Evolutionary conservation across 306 rosid species (phyloP).

Genomic region (Inga laurina): DNA sequence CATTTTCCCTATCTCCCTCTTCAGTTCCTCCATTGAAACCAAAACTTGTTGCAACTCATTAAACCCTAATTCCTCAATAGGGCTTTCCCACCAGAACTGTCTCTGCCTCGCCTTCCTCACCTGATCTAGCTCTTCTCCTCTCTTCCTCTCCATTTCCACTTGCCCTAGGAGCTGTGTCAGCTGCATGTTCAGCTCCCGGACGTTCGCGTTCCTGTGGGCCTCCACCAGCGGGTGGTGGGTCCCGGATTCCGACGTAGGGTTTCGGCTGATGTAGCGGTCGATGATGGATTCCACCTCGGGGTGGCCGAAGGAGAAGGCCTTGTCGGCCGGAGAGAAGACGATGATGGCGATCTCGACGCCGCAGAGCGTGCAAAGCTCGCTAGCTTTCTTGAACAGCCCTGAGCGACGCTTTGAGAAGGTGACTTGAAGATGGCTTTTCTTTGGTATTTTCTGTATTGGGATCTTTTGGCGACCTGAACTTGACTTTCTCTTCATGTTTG

Average conservation of each 20-base stretch:
- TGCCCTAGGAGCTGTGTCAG: constrained; percentile 44
- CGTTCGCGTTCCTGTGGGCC: constrained; percentile 40
- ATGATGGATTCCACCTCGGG: constrained; percentile 56
- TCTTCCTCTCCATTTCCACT: constrained; percentile 57
- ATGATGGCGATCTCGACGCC: constrained; percentile 63
- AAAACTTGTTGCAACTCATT: constrained; percentile 42
- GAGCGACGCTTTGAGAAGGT: constrained; percentile 74
- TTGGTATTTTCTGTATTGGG: constrained; percentile 58
- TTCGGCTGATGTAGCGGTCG: constrained; percentile 43
- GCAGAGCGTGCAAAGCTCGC: constrained; percentile 75
- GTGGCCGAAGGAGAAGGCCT: constrained; percentile 72
- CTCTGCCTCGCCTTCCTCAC: constrained; percentile 39
- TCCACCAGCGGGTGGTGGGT: constrained; percentile 38
- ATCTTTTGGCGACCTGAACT: constrained; percentile 63
- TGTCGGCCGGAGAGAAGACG: constrained; percentile 65
- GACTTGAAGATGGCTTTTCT: constrained; percentile 60
- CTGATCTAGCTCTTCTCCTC: constrained; percentile 51
- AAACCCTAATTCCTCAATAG: constrained; percentile 49
- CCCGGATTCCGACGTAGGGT: constrained; percentile 11
- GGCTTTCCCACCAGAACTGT: constrained; percentile 65
- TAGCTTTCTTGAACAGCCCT: constrained; percentile 69
- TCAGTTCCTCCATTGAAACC: constrained; percentile 55
- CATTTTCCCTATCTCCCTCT: constrained; percentile 46
- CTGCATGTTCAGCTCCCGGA: constrained; percentile 50
- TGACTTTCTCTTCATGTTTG: constrained; percentile 43